Percentiles rank a stretch among this genome's conserved stretches.
These are phyloP conservation scores for Monosporozyma yasuniensis DNA, from an alignment of 805 yeast genomes.

Conservation along the genomic window DNA sequence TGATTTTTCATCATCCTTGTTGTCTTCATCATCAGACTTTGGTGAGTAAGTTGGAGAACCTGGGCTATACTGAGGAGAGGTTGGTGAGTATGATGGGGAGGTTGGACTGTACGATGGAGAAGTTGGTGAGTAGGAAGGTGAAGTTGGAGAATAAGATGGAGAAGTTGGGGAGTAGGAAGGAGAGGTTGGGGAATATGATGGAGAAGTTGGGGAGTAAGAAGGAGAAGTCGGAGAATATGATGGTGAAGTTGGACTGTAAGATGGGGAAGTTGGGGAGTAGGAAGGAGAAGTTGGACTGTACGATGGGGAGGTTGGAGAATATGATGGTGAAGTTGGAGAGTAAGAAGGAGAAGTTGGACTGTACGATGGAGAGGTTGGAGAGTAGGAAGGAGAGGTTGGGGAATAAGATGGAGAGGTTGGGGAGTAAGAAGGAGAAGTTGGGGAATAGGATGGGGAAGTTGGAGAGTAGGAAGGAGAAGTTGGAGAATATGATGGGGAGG, in stretches of 20 bases:
- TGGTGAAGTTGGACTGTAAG: slow-evolving; percentile 67
- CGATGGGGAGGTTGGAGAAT: slow-evolving; percentile 67
- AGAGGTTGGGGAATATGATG: slow-evolving; percentile 46
- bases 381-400: slow-evolving; percentile 66
- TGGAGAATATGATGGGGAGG: slow-evolving; percentile 75
- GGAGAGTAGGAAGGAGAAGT: slow-evolving; percentile 74
- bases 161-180: slow-evolving; percentile 56
- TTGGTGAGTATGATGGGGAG: slow-evolving; percentile 57
- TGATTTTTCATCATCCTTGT: slow-evolving; percentile 9
- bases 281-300: slow-evolving; percentile 66
- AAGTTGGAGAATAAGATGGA: slow-evolving; percentile 46
- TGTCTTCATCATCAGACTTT: slow-evolving; percentile 28
- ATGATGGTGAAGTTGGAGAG: slow-evolving; percentile 69
- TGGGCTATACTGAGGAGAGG: slow-evolving; percentile 54
- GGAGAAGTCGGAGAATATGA: slow-evolving; percentile 60
- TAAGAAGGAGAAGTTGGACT: slow-evolving; percentile 63
- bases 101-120: slow-evolving; percentile 63
- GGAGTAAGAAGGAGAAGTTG: slow-evolving; percentile 71
- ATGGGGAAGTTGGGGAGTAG: slow-evolving; percentile 56
- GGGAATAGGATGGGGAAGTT: slow-evolving; percentile 57
- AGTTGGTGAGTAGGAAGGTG: slow-evolving; percentile 49
- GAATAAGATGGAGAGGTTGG: slow-evolving; percentile 77
- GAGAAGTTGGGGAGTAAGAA: slow-evolving; percentile 71
- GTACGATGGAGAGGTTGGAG: slow-evolving; percentile 72
- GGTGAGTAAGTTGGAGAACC: slow-evolving; percentile 44